Evolutionary conservation across 805 yeast genomes (phyloP), one percentile per base, ranked within the genome.

Genomic region (Candida qinlingensis): DNA sequence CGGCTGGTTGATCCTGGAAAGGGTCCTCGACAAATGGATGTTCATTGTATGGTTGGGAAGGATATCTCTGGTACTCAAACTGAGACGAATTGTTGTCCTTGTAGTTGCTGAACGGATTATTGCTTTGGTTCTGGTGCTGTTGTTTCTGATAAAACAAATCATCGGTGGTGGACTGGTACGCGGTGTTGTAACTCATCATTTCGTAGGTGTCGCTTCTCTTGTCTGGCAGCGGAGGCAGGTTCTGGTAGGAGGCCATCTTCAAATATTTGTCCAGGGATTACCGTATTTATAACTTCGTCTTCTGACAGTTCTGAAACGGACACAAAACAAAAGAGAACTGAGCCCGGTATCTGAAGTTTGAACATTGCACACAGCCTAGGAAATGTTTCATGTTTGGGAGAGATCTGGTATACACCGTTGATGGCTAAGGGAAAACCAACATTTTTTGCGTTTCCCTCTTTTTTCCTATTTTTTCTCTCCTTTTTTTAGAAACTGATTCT

Each of bases 11-110:
- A 3, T 37, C 42, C n/a, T 39, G 40, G 7, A 47, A 44, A 3
- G 45, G 47, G n/a, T 47, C 45, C 36, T 35, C 39, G 13, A 38
- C 28, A 6, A 37, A 48, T 3, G 44, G 39, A 4, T 27, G 19
- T n/a, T 27, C 37, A 13, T 36, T 12, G 38, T 36, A 36, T 36
- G 38, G 12, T 12, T 36, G 38, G 9, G 38, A 13, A 7, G 38
- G 25, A 12, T 36, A 36, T 19, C 26, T 19, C 26, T 19, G 7
- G 11, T 36, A 3, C 9, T 36, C 26, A 36, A 8, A 13, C 26
- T 36, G 25, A 12, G 34, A 31, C 11, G 34, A 8, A 31, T 11
- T 31, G 34, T 31, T 31, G 2, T 31, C 11, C 8, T 8, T 8
- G 11, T 31, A 11, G 34, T 11, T 31, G 34, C 11, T 8, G 34